Evolutionary conservation across 225 moss, liverwort and hornwort species (phyloP).

Genomic region (Pleurozium schreberi): DNA sequence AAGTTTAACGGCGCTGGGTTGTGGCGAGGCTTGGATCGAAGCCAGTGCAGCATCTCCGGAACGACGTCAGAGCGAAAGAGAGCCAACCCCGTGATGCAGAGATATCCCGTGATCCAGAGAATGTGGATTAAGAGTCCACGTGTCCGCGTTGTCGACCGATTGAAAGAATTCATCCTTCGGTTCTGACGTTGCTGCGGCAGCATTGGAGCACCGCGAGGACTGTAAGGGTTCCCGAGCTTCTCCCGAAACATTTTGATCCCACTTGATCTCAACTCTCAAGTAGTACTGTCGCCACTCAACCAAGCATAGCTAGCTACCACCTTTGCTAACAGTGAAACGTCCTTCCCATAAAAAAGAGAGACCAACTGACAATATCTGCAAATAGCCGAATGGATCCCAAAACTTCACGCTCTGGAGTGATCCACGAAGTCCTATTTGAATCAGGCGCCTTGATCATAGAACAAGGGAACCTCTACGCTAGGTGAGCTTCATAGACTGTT

Average conservation of each 20-base stretch:
- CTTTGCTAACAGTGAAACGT: not conserved
- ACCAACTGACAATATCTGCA: not conserved
- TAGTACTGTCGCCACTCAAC: not conserved
- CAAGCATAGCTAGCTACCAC: not conserved
- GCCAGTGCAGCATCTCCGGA: slow-evolving; percentile 41
- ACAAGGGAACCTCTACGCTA: not conserved
- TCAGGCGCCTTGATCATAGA: not conserved
- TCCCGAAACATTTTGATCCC: not conserved
- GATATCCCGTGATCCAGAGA: slow-evolving; percentile 54
- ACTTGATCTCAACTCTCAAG: not conserved
- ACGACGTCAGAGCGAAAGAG: slow-evolving; percentile 37
- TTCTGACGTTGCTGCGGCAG: slow-evolving; percentile 46
- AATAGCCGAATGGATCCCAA: not conserved
- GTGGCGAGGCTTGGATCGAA: not conserved
- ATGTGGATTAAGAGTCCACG: slow-evolving; percentile 10
- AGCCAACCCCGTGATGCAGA: slow-evolving; percentile 46
- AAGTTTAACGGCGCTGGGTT: not conserved
- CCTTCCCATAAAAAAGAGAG: not conserved
- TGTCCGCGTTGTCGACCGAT: slow-evolving; percentile 18
- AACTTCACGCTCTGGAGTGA: not conserved
- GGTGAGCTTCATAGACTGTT: not conserved
- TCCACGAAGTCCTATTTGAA: not conserved
- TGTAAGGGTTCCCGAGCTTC: not conserved
- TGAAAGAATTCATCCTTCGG: slow-evolving; percentile 19
- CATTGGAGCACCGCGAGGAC: not conserved